A percentile compares a stretch with the other conserved stretches of the same genome.
These are phyloP conservation scores for Rutstroemia sp. DNA, from an alignment of 2,329 filamentous ascomycete genomes.

Conservation along the genomic window DNA sequence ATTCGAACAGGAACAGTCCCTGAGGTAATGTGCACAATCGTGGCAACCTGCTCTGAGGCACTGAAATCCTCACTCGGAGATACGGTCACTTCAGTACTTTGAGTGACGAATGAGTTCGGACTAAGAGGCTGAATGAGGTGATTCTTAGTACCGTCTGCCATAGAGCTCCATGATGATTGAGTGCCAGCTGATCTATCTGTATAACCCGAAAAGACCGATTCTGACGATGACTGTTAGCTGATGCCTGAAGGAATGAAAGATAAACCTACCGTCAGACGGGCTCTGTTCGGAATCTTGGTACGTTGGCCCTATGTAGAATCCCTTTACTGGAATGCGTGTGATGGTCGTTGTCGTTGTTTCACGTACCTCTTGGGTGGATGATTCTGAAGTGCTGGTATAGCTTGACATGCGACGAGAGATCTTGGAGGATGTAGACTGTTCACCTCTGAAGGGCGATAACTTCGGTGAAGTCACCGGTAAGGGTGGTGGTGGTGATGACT, in stretches of 20 bases:
- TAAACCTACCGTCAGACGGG: constrained; percentile 20
- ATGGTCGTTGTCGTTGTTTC: constrained; percentile 10
- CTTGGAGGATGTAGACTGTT: constrained; percentile 7
- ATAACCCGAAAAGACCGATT: constrained; percentile 40
- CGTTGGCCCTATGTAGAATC: constrained; percentile 7
- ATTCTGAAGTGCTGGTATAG: constrained; percentile 16
- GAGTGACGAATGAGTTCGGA: constrained; percentile 36
- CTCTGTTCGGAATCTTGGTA: constrained; percentile 11
- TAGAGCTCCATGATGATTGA: constrained; percentile 30
- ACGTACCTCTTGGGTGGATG: constrained; percentile 6
- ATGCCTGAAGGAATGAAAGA: neutral
- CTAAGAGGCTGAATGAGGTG: constrained; percentile 34
- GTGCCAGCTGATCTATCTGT: constrained; percentile 32
- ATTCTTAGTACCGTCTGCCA: constrained; percentile 25
- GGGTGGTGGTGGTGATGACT: neutral
- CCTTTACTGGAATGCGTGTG: constrained; percentile 9
- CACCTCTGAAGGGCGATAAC: neutral
- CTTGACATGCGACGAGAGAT: constrained; percentile 13
- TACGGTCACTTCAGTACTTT: constrained; percentile 33
- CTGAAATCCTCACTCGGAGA: constrained; percentile 30
- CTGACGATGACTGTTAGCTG: constrained; percentile 26
- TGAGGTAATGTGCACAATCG: constrained; percentile 32
- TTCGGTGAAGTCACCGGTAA: constrained; percentile 5
- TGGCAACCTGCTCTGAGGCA: constrained; percentile 28
- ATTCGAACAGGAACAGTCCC: constrained; percentile 17